A percentile compares a stretch with the other conserved stretches of the same genome.
phyloP scores from a whole-genome alignment of 139 green algal species.

The Tetradesmus obliquus region DNA sequence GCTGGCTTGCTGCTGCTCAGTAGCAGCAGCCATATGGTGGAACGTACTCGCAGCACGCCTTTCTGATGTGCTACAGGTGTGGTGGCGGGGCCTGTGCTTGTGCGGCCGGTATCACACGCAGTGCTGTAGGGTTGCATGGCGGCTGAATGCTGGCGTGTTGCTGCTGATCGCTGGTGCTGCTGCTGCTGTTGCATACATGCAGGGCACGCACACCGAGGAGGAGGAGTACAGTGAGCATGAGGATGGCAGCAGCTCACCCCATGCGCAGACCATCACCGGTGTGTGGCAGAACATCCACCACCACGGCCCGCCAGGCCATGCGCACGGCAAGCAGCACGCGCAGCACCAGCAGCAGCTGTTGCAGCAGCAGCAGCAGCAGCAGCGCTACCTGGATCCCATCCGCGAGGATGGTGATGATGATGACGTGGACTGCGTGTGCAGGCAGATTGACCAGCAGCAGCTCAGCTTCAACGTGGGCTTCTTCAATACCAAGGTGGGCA shows the following conservation, averaged over 20 bases:
- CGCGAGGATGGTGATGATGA: constrained; percentile 16
- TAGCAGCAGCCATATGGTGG: no score
- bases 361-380: constrained; percentile 18
- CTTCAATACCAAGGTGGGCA: constrained; percentile 40
- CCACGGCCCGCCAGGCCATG: neutral
- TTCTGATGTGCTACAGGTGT: no score
- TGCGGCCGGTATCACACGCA: neutral
- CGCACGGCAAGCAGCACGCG: neutral
- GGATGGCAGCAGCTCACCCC: neutral
- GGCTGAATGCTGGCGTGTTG: neutral
- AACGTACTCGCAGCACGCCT: no score
- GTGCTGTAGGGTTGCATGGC: neutral
- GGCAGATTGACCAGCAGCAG: constrained; percentile 25
- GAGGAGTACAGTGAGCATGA: constrained; percentile 19
- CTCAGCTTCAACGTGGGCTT: constrained; percentile 40
- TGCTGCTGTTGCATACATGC: neutral
- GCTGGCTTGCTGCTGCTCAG: no score
- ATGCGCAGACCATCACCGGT: neutral
- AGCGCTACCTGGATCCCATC: constrained; percentile 30
- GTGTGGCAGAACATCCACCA: constrained; percentile 1
- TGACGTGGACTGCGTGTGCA: constrained; percentile 34
- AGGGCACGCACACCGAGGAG: neutral
- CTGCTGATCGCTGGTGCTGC: neutral
- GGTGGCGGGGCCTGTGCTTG: no score
- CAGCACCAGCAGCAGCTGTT: constrained; percentile 12